A percentile compares a stretch with the other conserved stretches of the same genome.
phyloP scores from a whole-genome alignment of 1,284 basidiomycete species.

The Fistulina hepatica region DNA sequence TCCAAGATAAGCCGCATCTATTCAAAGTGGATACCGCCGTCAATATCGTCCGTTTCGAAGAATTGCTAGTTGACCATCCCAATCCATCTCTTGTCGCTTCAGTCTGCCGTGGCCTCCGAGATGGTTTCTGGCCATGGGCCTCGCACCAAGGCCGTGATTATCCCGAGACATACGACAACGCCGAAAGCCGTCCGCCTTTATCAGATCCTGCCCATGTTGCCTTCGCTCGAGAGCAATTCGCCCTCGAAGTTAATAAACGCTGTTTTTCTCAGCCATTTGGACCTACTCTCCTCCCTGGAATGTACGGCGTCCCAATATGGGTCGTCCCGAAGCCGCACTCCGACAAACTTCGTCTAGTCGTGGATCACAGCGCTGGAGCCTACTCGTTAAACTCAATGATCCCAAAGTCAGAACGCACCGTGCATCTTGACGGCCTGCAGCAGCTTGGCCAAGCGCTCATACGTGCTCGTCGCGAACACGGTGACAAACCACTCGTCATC shows the following conservation, averaged over 20 bases:
- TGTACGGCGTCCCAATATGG: conserved; percentile 32
- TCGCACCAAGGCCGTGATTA: conserved; percentile 13
- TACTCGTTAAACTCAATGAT: conserved; percentile 32
- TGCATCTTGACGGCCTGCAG: conserved; percentile 19
- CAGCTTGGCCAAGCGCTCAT: conserved; percentile 18
- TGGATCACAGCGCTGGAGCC: conserved; percentile 24
- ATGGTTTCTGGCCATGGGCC: conserved; percentile 35
- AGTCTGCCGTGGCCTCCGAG: conserved; percentile 20
- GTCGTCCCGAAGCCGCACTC: conserved; percentile 30
- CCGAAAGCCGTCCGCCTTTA: no score
- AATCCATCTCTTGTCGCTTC: conserved; percentile 27
- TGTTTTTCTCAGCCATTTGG: conserved; percentile 31
- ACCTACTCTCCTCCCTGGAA: conserved; percentile 30
- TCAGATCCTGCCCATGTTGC: conserved; percentile 5
- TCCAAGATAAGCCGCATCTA: conserved; percentile 18
- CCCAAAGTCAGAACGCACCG: no score
- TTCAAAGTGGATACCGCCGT: conserved; percentile 28
- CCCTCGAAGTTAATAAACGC: conserved; percentile 22
- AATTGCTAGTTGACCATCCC: conserved; percentile 22
- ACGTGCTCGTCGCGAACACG: background rate
- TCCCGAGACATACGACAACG: no score
- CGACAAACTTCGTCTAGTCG: conserved; percentile 28
- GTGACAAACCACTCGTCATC: conserved; percentile 12
- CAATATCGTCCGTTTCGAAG: conserved; percentile 22
- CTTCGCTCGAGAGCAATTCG: conserved; percentile 24